These are phyloP conservation scores for Sporothrix inflata DNA, from an alignment of 2,329 filamentous ascomycete genomes.

Conservation along the genomic window DNA sequence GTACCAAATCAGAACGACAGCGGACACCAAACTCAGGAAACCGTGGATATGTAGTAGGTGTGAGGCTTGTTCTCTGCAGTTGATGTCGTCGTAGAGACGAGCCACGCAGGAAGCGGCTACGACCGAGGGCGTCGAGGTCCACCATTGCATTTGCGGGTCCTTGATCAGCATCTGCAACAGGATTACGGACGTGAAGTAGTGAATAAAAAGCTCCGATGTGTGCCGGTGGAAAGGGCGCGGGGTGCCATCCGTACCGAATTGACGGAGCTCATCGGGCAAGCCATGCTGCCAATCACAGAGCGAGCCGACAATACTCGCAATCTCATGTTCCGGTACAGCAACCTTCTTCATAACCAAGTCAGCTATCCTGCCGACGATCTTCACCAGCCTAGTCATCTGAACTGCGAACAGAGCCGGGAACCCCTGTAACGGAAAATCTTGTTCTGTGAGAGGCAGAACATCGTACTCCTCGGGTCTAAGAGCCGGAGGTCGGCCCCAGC, in stretches of 20 bases:
- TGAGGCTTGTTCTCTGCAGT: constrained; percentile 1
- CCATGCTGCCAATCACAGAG: constrained; percentile 3
- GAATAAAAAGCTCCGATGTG: not conserved
- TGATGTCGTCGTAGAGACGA: constrained; percentile 3
- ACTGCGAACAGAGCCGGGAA: constrained; percentile 2
- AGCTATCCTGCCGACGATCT: constrained; percentile 3
- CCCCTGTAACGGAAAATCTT: constrained; percentile 4
- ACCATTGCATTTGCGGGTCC: constrained; percentile 3
- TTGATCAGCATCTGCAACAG: not conserved
- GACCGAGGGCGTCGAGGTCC: not conserved
- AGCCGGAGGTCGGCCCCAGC: not conserved
- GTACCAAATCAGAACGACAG: constrained; percentile 1
- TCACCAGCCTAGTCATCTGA: constrained; percentile 1
- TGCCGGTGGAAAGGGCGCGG: not conserved
- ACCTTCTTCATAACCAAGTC: constrained; percentile 5
- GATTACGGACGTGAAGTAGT: constrained; percentile 1
- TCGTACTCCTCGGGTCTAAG: constrained; percentile 3
- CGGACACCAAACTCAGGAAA: constrained; percentile 3
- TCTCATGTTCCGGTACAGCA: constrained; percentile 1
- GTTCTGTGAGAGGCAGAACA: constrained; percentile 1
- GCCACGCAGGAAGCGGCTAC: not conserved
- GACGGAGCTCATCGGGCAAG: constrained; percentile 1
- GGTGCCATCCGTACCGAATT: constrained; percentile 1
- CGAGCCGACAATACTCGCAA: constrained; percentile 3
- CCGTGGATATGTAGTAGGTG: not conserved